Conservation (phyloP, 805 yeast genomes). For the Candida piceae region DNA sequence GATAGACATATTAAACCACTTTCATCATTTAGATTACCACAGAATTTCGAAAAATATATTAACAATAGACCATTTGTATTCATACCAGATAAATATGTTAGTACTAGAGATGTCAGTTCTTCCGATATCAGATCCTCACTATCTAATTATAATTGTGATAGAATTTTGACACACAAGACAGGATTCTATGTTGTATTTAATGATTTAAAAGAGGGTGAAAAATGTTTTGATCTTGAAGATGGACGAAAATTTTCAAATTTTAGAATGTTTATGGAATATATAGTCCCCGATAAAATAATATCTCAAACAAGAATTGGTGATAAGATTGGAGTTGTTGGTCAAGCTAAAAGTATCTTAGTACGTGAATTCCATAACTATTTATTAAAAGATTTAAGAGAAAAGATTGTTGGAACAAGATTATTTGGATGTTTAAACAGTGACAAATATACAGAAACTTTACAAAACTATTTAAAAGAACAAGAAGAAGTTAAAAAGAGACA, state of each 20-base stretch:
- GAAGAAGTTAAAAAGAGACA: slow-evolving; percentile 16
- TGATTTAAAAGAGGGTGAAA: slow-evolving; percentile 49
- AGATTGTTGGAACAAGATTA: slow-evolving; percentile 65
- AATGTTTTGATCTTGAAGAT: slow-evolving; percentile 57
- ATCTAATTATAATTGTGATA: slow-evolving; percentile 57
- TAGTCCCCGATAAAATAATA: slow-evolving; percentile 42
- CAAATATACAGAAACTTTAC: slow-evolving; percentile 45
- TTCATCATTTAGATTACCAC: slow-evolving; percentile 36
- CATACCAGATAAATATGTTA: slow-evolving; percentile 46
- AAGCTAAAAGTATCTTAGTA: slow-evolving; percentile 52
- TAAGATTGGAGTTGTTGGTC: slow-evolving; percentile 39
- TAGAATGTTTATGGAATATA: slow-evolving; percentile 53
- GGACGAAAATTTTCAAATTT: slow-evolving; percentile 46
- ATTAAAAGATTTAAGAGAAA: slow-evolving; percentile 67
- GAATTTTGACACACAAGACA: slow-evolving; percentile 53
- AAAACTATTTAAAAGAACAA: slow-evolving; percentile 29
- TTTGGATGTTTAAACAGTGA: slow-evolving; percentile 56
- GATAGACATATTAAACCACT: slow-evolving; percentile 28
- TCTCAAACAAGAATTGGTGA: slow-evolving; percentile 24
- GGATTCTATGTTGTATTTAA: slow-evolving; percentile 76
- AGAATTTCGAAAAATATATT: slow-evolving; percentile 43
- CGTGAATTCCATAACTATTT: slow-evolving; percentile 62
- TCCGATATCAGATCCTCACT: slow-evolving; percentile 57
- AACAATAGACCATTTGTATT: slow-evolving; percentile 55
- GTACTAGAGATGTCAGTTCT: slow-evolving; percentile 42